Evolutionary conservation across 108 stramenopile species (phyloP), one percentile per base, ranked within the genome.

Genomic region (Mayamaea pseudoterrestris): DNA sequence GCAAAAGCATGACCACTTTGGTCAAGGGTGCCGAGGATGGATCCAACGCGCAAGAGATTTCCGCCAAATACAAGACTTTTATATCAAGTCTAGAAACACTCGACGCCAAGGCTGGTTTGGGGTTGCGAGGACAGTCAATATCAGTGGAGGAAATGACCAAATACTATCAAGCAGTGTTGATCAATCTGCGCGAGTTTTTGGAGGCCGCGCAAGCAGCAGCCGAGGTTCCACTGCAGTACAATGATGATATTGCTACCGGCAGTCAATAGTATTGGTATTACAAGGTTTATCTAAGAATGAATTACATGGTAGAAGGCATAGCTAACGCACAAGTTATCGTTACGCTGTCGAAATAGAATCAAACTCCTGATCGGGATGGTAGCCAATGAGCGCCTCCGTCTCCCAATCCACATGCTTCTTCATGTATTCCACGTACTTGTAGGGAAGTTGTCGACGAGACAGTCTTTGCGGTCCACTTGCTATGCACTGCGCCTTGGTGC

Each of bases 321-420:
- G n/a, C n/a, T n/a, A n/a, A n/a, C n/a, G n/a, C n/a, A n/a, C n/a
- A n/a, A n/a, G n/a, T n/a, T n/a, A n/a, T n/a, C n/a, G n/a, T n/a
- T n/a, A n/a, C n/a, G n/a, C n/a, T n/a, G n/a, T n/a, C n/a, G n/a
- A n/a, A n/a, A n/a, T n/a, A n/a, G n/a, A n/a, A n/a, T n/a, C n/a
- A n/a, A n/a, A n/a, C n/a, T n/a, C n/a, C n/a, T n/a, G n/a, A n/a
- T n/a, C n/a, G n/a, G n/a, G 37, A 13, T 22, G 44, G 34, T 90
- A 90, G 21, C 88, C 88, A 58, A 85, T 80, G 52, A 77, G 50
- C 3, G 54, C 71, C 50, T 90, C 88, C 5, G 81, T 76, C 0
- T 75, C 62, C 88, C 88, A 90, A 59, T 90, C 81, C 32, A 85
- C 71, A 51, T 85, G 48, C 25, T 69, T 61, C 14, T 59, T 42